Conservation (phyloP, 2,329 filamentous ascomycete genomes). For the Trichoderma aggressivum region DNA sequence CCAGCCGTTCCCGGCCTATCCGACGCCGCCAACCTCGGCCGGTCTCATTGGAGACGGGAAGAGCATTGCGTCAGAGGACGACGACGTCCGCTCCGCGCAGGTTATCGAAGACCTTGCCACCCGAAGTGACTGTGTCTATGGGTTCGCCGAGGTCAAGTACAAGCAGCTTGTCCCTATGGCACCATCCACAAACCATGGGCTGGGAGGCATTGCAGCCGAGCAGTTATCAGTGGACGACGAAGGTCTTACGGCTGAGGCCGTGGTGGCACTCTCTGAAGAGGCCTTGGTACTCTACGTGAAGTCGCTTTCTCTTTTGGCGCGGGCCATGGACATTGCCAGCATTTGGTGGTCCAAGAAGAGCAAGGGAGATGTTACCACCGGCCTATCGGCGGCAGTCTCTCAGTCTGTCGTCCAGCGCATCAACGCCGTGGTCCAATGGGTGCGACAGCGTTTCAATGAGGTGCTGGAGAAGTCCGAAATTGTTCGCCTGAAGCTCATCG, state of each 20-base stretch:
- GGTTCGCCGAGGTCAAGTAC: constrained; percentile 97
- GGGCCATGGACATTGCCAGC: constrained; percentile 92
- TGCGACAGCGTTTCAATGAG: constrained; percentile 91
- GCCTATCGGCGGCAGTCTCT: constrained; percentile 38
- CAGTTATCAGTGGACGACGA: constrained; percentile 59
- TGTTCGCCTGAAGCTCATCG: constrained; percentile 81
- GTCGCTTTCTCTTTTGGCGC: constrained; percentile 81
- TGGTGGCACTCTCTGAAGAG: constrained; percentile 86
- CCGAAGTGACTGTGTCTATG: constrained; percentile 91
- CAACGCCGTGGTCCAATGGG: constrained; percentile 94
- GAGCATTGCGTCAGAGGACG: constrained; percentile 59
- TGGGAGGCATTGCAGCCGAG: constrained; percentile 60
- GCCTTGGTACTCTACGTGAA: constrained; percentile 96
- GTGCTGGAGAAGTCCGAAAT: constrained; percentile 94
- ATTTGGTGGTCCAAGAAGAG: constrained; percentile 85
- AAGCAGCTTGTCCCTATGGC: constrained; percentile 90
- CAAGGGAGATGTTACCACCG: constrained; percentile 54
- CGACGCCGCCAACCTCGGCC: constrained; percentile 57
- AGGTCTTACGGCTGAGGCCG: constrained; percentile 78
- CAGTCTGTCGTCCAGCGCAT: constrained; percentile 65
- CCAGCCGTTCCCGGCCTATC: constrained; percentile 81
- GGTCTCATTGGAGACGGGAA: constrained; percentile 66
- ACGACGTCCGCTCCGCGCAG: constrained; percentile 75
- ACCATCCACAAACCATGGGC: constrained; percentile 70
- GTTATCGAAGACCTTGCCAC: constrained; percentile 89